phyloP scores from a whole-genome alignment of 345 rosid species.

The Boechera retrofracta region DNA sequence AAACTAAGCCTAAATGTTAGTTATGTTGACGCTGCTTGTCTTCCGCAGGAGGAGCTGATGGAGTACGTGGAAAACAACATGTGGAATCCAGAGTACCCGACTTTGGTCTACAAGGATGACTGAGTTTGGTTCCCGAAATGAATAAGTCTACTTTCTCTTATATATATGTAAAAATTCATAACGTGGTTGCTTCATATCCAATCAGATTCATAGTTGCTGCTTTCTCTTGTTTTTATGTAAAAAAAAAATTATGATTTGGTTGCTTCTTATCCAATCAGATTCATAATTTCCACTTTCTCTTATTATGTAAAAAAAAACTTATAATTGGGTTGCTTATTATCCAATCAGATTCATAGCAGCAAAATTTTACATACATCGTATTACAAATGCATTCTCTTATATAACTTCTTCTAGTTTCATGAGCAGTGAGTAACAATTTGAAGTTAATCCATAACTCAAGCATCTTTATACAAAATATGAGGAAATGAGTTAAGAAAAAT shows the following conservation, averaged over 20 bases:
- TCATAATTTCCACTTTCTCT: not conserved
- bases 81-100: conserved; percentile 95
- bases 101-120: conserved; percentile 66
- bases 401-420: too few relatives aligned
- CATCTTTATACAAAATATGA: too few relatives aligned
- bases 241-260: not conserved
- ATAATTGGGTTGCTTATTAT: not conserved
- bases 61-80: conserved; percentile 75
- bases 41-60: conserved; percentile 67
- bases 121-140: conserved; percentile 34
- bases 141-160: not conserved
- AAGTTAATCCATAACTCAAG: too few relatives aligned
- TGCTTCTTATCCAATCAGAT: conserved; percentile 5
- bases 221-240: not conserved
- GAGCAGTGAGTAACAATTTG: not conserved
- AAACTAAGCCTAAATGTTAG: not conserved
- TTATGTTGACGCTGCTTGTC: not conserved
- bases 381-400: too few relatives aligned
- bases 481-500: too few relatives aligned
- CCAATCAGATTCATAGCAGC: conserved; percentile 8
- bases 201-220: not conserved
- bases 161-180: conserved; percentile 1
- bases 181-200: conserved; percentile 6
- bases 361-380: not conserved
- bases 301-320: not conserved